A percentile compares a stretch with the other conserved stretches of the same genome.
Conservation (phyloP, 2,329 filamentous ascomycete genomes). For the Colletotrichum magnum region DNA sequence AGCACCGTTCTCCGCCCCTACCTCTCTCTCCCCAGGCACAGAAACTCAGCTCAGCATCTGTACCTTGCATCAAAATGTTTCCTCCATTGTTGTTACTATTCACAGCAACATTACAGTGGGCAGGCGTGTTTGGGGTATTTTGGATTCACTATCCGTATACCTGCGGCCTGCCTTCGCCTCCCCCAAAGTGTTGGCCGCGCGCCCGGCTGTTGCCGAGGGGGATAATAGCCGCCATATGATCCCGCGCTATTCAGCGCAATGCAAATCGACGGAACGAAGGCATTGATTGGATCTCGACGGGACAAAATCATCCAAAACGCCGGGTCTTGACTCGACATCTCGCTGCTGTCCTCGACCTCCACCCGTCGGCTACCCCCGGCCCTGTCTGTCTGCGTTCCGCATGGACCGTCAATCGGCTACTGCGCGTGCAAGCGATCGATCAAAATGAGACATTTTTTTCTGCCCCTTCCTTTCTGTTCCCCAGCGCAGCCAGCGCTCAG, state of each 20-base stretch:
- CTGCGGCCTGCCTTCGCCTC: neutral
- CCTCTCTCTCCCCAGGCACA: neutral
- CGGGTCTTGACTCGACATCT: slow-evolving; percentile 31
- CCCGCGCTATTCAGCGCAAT: neutral
- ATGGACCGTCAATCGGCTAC: slow-evolving; percentile 12
- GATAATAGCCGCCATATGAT: slow-evolving; percentile 17
- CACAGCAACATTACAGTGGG: slow-evolving; percentile 8
- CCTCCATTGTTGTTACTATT: slow-evolving; percentile 14
- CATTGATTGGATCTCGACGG: neutral
- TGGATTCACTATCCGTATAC: neutral
- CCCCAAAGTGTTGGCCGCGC: neutral
- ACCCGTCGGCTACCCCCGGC: neutral
- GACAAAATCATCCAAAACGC: slow-evolving; percentile 27
- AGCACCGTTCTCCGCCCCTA: neutral
- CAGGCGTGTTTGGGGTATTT: slow-evolving; percentile 18
- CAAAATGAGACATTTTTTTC: slow-evolving; percentile 36
- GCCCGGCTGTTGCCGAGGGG: slow-evolving; percentile 24
- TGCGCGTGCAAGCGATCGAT: slow-evolving; percentile 20
- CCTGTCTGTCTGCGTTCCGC: neutral
- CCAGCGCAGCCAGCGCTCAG: slow-evolving; percentile 27
- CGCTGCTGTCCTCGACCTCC: neutral
- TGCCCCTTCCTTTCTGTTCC: slow-evolving; percentile 3
- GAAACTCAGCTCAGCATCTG: too few species aligned
- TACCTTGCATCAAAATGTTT: neutral
- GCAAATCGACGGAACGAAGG: too few species aligned